Evolutionary conservation across 805 yeast species (phyloP).

Genomic region (Cyberlindnera petersonii): DNA sequence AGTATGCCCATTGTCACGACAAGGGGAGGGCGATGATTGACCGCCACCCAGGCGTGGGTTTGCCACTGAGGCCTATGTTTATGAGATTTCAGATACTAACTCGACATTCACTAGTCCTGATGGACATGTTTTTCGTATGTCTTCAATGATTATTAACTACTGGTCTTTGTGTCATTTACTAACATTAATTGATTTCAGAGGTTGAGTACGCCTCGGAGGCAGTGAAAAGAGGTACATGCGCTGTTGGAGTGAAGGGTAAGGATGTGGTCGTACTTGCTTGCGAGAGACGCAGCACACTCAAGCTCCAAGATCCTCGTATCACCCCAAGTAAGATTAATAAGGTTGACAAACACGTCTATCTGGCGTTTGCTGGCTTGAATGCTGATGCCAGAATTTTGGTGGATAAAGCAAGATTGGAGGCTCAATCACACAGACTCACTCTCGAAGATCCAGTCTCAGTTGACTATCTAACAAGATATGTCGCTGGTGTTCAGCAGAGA

Average conservation of each 20-base stretch:
- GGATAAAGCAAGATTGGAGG: slow-evolving; percentile 94
- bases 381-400: slow-evolving; percentile 97
- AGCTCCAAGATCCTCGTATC: slow-evolving; percentile 93
- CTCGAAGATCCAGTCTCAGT: slow-evolving; percentile 90
- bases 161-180: slow-evolving; percentile 2
- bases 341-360: slow-evolving; percentile 83
- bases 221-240: slow-evolving; percentile 96
- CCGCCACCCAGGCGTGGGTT: slow-evolving; percentile 8
- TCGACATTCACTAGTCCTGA: slow-evolving; percentile 61
- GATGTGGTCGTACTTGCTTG: slow-evolving; percentile 91
- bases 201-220: slow-evolving; percentile 98
- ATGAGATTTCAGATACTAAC: slow-evolving; percentile 30
- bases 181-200: slow-evolving; percentile 39
- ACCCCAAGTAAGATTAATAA: slow-evolving; percentile 93
- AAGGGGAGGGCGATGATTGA: neutral
- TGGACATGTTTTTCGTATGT: slow-evolving; percentile 93
- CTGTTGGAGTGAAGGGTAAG: slow-evolving; percentile 92
- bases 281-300: slow-evolving; percentile 92
- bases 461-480: slow-evolving; percentile 87
- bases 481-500: slow-evolving; percentile 97
- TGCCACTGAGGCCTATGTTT: neutral
- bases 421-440: slow-evolving; percentile 91
- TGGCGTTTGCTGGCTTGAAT: slow-evolving; percentile 95
- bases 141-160: neutral
- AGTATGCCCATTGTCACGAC: neutral